Conservation (phyloP, 345 rosid genomes). For the Orychophragmus violaceus region DNA sequence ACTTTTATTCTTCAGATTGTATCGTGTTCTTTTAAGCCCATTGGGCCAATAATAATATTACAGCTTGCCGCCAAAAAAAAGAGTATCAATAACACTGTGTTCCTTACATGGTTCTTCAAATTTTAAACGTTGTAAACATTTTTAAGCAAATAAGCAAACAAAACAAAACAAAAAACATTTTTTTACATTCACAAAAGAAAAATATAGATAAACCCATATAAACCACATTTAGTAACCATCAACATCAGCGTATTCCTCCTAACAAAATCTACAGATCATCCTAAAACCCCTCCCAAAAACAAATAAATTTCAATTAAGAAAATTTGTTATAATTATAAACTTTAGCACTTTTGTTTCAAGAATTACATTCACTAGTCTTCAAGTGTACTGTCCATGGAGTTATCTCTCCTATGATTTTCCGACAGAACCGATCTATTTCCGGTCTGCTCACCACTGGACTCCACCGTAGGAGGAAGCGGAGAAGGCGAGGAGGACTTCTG, state of each 20-base stretch:
- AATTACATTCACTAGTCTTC: constrained; percentile 44
- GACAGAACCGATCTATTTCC: not conserved
- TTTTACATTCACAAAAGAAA: constrained; percentile 3
- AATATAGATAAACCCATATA: not conserved
- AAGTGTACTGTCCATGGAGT: constrained; percentile 58
- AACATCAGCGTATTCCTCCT: constrained; percentile 7
- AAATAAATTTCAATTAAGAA: not conserved
- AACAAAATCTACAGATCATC: constrained; percentile 2
- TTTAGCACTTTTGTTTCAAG: not conserved
- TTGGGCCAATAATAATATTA: too few species aligned
- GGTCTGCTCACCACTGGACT: not conserved
- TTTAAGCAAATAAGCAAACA: too few species aligned
- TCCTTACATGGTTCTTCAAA: too few species aligned
- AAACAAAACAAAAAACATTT: not conserved
- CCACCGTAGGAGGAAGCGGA: not conserved
- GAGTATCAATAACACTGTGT: too few species aligned
- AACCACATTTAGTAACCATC: not conserved
- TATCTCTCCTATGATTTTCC: constrained; percentile 51
- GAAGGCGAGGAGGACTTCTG: constrained; percentile 38
- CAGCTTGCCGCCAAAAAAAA: too few species aligned
- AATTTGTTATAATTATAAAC: not conserved
- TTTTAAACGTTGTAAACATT: too few species aligned
- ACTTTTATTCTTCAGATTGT: too few species aligned
- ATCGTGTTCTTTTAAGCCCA: too few species aligned
- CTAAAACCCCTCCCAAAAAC: not conserved